A percentile compares a stretch with the other conserved stretches of the same genome.
Conservation (phyloP, 176 grass and related monocot species). For the Saccharum spontaneum region DNA sequence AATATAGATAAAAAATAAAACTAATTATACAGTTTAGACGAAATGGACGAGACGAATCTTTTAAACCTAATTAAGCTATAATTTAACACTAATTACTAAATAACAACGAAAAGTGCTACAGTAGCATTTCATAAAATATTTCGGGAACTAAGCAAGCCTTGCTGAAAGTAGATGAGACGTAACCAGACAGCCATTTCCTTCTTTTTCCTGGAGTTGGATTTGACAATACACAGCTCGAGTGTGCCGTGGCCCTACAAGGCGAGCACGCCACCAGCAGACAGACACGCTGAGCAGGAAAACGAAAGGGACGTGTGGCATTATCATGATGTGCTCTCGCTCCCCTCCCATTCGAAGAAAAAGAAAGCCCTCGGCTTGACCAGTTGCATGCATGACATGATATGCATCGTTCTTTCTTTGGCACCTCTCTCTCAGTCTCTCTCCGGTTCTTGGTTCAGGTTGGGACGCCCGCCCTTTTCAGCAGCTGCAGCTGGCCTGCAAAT, state of each 20-base stretch:
- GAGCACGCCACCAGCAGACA: constrained; percentile 48
- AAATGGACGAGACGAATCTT: too few species aligned
- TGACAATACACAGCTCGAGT: constrained; percentile 32
- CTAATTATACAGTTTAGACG: too few species aligned
- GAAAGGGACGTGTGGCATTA: background rate
- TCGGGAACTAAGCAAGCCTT: too few species aligned
- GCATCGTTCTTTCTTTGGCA: too few species aligned
- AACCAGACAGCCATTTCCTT: background rate
- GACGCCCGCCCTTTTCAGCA: constrained; percentile 38
- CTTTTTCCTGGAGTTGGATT: constrained; percentile 26
- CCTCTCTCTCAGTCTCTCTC: too few species aligned
- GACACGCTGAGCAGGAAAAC: constrained; percentile 20
- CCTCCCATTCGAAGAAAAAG: constrained; percentile 17
- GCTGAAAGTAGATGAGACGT: background rate
- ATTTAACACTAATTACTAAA: too few species aligned
- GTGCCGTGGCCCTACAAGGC: constrained; percentile 1
- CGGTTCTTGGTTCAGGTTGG: constrained; percentile 23
- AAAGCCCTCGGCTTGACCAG: constrained; percentile 18
- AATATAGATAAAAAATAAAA: too few species aligned
- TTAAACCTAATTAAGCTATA: too few species aligned
- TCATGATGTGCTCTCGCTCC: constrained; percentile 13
- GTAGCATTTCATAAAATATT: too few species aligned
- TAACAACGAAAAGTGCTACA: too few species aligned
- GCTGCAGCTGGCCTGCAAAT: constrained; percentile 30
- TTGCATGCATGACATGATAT: background rate